Conservation (phyloP, 768 basidiomycete genomes). For the Coprinopsis strossmayeri region DNA sequence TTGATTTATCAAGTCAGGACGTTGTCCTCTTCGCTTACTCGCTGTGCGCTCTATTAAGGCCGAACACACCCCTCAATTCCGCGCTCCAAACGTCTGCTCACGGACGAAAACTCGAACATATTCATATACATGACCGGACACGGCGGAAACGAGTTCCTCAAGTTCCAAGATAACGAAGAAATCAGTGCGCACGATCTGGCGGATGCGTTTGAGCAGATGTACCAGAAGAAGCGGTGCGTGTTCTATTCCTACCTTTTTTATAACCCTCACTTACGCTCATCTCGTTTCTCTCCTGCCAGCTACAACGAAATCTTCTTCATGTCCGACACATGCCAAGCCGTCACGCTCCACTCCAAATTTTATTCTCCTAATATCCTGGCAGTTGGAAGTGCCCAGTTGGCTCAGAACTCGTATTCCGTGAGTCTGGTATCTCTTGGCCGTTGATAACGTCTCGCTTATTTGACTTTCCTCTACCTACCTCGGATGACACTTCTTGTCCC, state of each 20-base stretch:
- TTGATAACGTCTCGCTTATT: no score
- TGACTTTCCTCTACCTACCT: no score
- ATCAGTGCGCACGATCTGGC: constrained; percentile 97
- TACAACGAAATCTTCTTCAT: constrained; percentile 98
- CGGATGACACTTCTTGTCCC: no score
- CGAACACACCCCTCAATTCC: constrained; percentile 81
- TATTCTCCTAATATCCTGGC: constrained; percentile 93
- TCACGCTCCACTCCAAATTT: constrained; percentile 89
- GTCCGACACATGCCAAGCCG: constrained; percentile 98
- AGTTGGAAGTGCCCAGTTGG: constrained; percentile 78
- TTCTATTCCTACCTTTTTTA: not conserved
- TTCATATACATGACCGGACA: constrained; percentile 99
- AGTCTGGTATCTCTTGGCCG: no score
- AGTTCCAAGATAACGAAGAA: constrained; percentile 99
- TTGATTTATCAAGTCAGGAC: not conserved
- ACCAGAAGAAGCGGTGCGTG: constrained; percentile 83
- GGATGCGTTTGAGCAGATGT: constrained; percentile 98
- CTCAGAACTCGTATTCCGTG: constrained; percentile 92
- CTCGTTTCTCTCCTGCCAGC: constrained; percentile 28
- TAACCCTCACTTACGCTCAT: not conserved
- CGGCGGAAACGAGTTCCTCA: constrained; percentile 96
- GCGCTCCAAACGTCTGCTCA: constrained; percentile 85
- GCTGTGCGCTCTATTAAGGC: constrained; percentile 36
- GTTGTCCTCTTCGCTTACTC: not conserved
- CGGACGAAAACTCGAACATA: constrained; percentile 86